Evolutionary conservation across 352 stramenopile genomes (phyloP), one percentile per base, ranked within the genome.

Genomic region (Pythium inflatum): DNA sequence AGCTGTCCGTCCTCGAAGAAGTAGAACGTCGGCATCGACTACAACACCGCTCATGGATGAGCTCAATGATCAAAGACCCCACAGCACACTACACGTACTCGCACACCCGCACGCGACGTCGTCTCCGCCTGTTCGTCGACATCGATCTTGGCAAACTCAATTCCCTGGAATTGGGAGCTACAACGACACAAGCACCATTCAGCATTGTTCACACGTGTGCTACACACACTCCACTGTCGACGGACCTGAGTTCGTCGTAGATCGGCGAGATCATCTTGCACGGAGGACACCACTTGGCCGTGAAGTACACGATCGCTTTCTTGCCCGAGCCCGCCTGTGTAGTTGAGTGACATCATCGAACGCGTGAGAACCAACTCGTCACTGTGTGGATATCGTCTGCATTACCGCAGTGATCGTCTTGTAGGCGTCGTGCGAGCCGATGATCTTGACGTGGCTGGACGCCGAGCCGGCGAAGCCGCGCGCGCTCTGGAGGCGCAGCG

Each of bases 191-290:
- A n/a, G n/a, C n/a, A n/a, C n/a, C n/a, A n/a, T n/a, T n/a, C n/a
- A n/a, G n/a, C n/a, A n/a, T n/a, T n/a, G n/a, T n/a, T n/a, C n/a
- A n/a, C n/a, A n/a, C n/a, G n/a, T n/a, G n/a, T n/a, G n/a, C n/a
- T n/a, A n/a, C n/a, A n/a, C n/a, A n/a, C n/a, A n/a, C n/a, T n/a
- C n/a, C n/a, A n/a, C 14, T 22, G 4, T 30, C 36, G 27, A 66
- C 74, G 14, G 50, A 94, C 89, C 86, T 95, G 20, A 97, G 76
- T 40, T 94, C 77, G 61, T 94, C 84, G 73, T 91, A 96, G 66
- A 94, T 90, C 11, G 91, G 91, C 8, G 82, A 87, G 65, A 97
- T 96, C 74, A 95, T 88, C 75, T 97, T 97, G 86, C 91, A 97
- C 12, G 91, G 91, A n/a, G 85, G 83, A 58, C 91, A 97, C 91